These are phyloP conservation scores for Podospora pseudoanserina DNA, from an alignment of 495 filamentous ascomycete genomes.

Conservation along the genomic window DNA sequence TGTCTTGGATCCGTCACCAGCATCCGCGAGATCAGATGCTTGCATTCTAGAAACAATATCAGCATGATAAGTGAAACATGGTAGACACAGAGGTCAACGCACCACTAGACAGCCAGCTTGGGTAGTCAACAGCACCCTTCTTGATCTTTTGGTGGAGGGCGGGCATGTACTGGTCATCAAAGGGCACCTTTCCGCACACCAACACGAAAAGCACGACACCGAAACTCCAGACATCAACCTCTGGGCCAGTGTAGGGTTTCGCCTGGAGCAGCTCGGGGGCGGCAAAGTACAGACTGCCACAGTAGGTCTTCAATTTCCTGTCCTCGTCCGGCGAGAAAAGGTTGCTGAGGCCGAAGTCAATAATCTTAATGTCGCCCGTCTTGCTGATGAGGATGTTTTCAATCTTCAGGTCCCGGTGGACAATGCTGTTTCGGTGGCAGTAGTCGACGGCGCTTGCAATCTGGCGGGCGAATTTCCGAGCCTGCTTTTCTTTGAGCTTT, in stretches of 20 bases:
- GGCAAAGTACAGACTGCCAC: constrained; percentile 96
- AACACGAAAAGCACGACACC: constrained; percentile 98
- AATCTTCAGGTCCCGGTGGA: constrained; percentile 96
- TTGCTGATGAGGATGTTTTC: constrained; percentile 99
- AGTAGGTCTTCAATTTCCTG: constrained; percentile 81
- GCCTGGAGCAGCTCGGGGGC: constrained; percentile 94
- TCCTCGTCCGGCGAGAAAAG: constrained; percentile 83
- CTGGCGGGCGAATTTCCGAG: constrained; percentile 94
- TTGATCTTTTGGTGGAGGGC: constrained; percentile 99
- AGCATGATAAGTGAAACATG: constrained; percentile 23
- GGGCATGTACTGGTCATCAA: constrained; percentile 99
- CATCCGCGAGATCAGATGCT: constrained; percentile 91
- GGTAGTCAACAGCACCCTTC: constrained; percentile 93
- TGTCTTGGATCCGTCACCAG: constrained; percentile 90
- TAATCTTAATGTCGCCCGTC: constrained; percentile 98
- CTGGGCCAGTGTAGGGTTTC: constrained; percentile 88
- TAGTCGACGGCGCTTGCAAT: constrained; percentile 98
- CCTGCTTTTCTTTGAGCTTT: constrained; percentile 96
- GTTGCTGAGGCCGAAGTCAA: constrained; percentile 98
- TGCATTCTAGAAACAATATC: constrained; percentile 65
- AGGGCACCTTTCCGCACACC: constrained; percentile 97
- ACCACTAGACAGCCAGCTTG: constrained; percentile 87
- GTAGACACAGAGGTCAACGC: constrained; percentile 29
- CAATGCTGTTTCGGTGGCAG: constrained; percentile 98
- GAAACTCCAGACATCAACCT: constrained; percentile 99